Evolutionary conservation across 2,329 filamentous ascomycete genomes (phyloP).

Genomic region (Teratosphaeria pseudoeucalypti): DNA sequence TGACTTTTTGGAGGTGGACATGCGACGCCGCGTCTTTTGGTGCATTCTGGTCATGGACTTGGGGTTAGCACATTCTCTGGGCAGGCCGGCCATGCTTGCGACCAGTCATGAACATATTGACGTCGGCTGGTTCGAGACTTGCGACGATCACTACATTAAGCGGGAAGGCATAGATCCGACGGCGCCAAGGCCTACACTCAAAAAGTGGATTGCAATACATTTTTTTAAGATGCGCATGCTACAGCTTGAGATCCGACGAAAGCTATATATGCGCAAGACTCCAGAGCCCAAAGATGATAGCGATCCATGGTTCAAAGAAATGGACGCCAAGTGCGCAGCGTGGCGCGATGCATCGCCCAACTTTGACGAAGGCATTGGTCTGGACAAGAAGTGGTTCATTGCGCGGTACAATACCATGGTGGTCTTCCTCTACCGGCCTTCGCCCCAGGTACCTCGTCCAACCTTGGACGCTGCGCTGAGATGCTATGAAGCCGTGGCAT

Average conservation of each 20-base stretch:
- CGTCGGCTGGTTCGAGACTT: constrained; percentile 71
- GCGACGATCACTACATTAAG: constrained; percentile 76
- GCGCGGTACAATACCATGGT: constrained; percentile 77
- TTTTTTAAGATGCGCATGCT: constrained; percentile 84
- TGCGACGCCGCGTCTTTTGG: constrained; percentile 84
- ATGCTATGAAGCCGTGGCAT: constrained; percentile 74
- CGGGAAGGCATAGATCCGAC: constrained; percentile 59
- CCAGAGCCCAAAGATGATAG: constrained; percentile 65
- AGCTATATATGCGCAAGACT: constrained; percentile 75
- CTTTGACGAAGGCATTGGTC: constrained; percentile 54
- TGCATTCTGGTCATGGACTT: constrained; percentile 80
- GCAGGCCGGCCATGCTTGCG: constrained; percentile 75
- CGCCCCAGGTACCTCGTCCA: constrained; percentile 81
- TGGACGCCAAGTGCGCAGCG: constrained; percentile 65
- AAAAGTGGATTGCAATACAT: constrained; percentile 83
- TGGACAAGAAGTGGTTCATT: constrained; percentile 58
- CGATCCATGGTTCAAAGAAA: constrained; percentile 77
- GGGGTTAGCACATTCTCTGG: constrained; percentile 76
- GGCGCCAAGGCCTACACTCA: constrained; percentile 57
- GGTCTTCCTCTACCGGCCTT: constrained; percentile 78
- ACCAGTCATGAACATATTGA: constrained; percentile 74
- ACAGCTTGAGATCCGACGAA: constrained; percentile 78
- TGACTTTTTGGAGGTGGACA: constrained; percentile 70
- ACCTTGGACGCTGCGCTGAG: constrained; percentile 65
- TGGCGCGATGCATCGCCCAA: constrained; percentile 73